phyloP scores from a whole-genome alignment of 202 grass and related monocot genomes.

The Musa balbisiana region DNA sequence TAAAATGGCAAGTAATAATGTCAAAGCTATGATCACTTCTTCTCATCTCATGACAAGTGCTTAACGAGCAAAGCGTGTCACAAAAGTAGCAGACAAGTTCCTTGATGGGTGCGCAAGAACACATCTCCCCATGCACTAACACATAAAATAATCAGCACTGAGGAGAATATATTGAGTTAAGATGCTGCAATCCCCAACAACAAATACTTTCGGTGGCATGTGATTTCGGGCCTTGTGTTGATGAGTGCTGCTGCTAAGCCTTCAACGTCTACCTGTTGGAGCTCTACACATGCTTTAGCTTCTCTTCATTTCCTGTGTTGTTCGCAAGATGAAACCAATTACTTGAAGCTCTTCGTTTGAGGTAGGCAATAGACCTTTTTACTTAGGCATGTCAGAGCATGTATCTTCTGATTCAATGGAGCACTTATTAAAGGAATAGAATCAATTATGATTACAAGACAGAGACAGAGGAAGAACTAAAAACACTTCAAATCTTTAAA shows the following conservation, averaged over 20 bases:
- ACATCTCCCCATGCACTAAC: background rate
- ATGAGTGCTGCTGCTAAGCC: background rate
- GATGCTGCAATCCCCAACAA: background rate
- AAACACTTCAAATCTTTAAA: too few species aligned
- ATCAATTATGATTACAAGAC: too few species aligned
- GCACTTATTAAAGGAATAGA: too few species aligned
- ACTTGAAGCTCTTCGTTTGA: too few species aligned
- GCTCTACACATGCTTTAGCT: background rate
- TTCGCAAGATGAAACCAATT: background rate
- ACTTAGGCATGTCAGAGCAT: too few species aligned
- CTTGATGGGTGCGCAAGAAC: background rate
- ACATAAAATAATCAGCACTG: background rate
- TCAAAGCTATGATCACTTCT: background rate
- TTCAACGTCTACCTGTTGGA: background rate
- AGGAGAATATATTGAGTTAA: background rate
- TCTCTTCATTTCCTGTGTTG: background rate
- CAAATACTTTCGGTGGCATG: background rate
- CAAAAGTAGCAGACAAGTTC: background rate
- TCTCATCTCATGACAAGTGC: background rate
- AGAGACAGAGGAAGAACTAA: too few species aligned
- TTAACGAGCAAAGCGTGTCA: background rate
- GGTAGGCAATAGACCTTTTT: too few species aligned
- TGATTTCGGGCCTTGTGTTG: background rate
- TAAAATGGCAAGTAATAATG: too few species aligned
- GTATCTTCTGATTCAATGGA: too few species aligned